A percentile compares a stretch with the other conserved stretches of the same genome.
Evolutionary conservation across 2,329 filamentous ascomycete species (phyloP).

Genomic region (Fusarium fujikuroi): DNA sequence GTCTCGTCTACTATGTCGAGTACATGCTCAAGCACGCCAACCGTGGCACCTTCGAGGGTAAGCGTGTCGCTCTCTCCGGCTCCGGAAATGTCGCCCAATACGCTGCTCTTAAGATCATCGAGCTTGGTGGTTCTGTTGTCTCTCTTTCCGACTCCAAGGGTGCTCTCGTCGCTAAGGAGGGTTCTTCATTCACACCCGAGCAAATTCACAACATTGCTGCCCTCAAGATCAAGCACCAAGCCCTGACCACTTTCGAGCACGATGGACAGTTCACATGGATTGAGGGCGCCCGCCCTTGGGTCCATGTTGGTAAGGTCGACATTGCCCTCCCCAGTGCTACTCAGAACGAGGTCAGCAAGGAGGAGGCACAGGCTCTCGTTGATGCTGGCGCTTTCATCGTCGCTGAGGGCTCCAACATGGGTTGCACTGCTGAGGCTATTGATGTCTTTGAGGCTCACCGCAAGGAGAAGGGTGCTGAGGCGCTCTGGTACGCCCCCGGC

Average conservation of each 20-base stretch:
- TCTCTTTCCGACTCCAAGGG: constrained; percentile 96
- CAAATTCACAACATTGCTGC: constrained; percentile 82
- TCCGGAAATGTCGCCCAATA: constrained; percentile 99
- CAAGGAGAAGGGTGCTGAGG: constrained; percentile 71
- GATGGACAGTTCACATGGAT: constrained; percentile 84
- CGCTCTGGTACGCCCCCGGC: constrained; percentile 95
- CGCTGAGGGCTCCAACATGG: constrained; percentile 99
- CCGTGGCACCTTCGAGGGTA: constrained; percentile 86
- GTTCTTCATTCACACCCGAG: constrained; percentile 78
- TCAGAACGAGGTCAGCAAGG: constrained; percentile 95
- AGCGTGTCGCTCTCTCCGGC: constrained; percentile 94
- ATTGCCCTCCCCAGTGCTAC: constrained; percentile 93
- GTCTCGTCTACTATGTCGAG: constrained; percentile 94
- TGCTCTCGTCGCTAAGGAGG: constrained; percentile 77
- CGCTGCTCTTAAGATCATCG: constrained; percentile 94
- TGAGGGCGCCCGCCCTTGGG: constrained; percentile 88
- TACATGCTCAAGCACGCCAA: constrained; percentile 96
- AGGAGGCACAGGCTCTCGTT: constrained; percentile 87
- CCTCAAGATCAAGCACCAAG: constrained; percentile 88
- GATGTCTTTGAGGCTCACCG: constrained; percentile 88
- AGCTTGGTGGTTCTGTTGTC: constrained; percentile 91
- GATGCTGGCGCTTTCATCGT: constrained; percentile 82
- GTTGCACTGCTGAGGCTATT: constrained; percentile 95
- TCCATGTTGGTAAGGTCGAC: constrained; percentile 88
- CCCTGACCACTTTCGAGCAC: constrained; percentile 77